These are phyloP conservation scores for Teratosphaeria pseudoeucalypti DNA, from an alignment of 2,329 filamentous ascomycete genomes.

Conservation along the genomic window DNA sequence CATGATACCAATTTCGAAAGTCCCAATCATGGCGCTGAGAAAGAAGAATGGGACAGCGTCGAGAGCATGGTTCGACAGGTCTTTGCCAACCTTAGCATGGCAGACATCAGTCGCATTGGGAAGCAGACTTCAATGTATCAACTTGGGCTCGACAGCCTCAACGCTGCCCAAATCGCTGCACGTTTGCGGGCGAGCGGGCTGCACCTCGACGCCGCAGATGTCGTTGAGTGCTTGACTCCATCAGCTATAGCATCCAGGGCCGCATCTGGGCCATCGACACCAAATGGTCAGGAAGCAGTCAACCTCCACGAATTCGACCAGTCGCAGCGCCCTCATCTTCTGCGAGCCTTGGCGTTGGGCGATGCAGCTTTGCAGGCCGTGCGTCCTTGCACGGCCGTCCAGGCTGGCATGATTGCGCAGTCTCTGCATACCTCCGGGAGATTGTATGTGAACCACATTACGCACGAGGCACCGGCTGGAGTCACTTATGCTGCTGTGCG, in stretches of 20 bases:
- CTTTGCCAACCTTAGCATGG: constrained; percentile 49
- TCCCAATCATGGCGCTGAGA: not conserved
- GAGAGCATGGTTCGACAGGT: constrained; percentile 47
- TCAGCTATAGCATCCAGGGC: constrained; percentile 10
- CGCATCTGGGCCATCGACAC: not conserved
- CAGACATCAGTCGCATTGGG: constrained; percentile 41
- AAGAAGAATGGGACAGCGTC: constrained; percentile 37
- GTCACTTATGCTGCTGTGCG: constrained; percentile 35
- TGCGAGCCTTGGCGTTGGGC: constrained; percentile 23
- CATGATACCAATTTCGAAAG: not conserved
- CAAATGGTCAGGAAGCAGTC: constrained; percentile 13
- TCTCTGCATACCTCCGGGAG: constrained; percentile 57
- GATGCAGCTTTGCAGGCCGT: constrained; percentile 43
- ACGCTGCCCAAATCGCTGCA: constrained; percentile 65
- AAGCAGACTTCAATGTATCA: constrained; percentile 66
- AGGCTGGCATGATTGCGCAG: constrained; percentile 68
- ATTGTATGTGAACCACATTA: constrained; percentile 67
- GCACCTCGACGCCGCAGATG: constrained; percentile 56
- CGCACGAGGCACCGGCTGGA: constrained; percentile 38
- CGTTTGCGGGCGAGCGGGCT: constrained; percentile 52
- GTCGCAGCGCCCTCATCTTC: constrained; percentile 28
- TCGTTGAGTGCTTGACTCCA: constrained; percentile 47
- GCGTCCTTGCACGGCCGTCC: constrained; percentile 68
- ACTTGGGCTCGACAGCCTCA: constrained; percentile 87
- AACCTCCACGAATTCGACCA: constrained; percentile 44